A percentile compares a stretch with the other conserved stretches of the same genome.
These are phyloP conservation scores for Sungouiella thailandica DNA, from an alignment of 805 yeast species.

Conservation along the genomic window DNA sequence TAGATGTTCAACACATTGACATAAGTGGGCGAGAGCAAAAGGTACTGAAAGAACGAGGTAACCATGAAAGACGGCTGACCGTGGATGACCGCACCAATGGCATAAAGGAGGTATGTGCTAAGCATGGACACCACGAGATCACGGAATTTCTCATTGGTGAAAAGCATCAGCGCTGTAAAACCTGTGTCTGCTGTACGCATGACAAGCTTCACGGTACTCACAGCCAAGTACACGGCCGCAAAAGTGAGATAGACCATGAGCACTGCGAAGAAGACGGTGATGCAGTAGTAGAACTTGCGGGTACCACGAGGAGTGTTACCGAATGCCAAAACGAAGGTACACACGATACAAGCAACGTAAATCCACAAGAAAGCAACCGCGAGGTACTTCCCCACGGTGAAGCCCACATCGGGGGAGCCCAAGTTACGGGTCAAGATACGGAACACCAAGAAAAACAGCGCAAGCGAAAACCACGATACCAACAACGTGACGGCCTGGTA, in stretches of 20 bases:
- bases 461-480: slow-evolving; percentile 89
- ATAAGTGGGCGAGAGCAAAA: slow-evolving; percentile 82
- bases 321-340: slow-evolving; percentile 83
- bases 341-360: slow-evolving; percentile 71
- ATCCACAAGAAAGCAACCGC: slow-evolving; percentile 82
- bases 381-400: slow-evolving; percentile 70
- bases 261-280: slow-evolving; percentile 77
- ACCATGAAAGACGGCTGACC: slow-evolving; percentile 92
- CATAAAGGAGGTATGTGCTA: slow-evolving; percentile 79
- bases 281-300: slow-evolving; percentile 64
- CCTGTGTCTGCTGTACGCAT: slow-evolving; percentile 38
- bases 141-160: slow-evolving; percentile 69
- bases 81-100: slow-evolving; percentile 72
- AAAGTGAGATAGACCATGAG: slow-evolving; percentile 86
- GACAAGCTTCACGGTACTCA: slow-evolving; percentile 60
- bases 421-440: slow-evolving; percentile 78
- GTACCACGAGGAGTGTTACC: slow-evolving; percentile 96
- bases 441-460: slow-evolving; percentile 88
- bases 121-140: slow-evolving; percentile 82
- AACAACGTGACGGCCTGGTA: slow-evolving; percentile 77
- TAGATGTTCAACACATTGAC: slow-evolving; percentile 88
- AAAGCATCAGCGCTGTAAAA: slow-evolving; percentile 40
- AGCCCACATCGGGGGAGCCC: slow-evolving; percentile 55
- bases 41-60: slow-evolving; percentile 80
- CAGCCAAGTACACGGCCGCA: slow-evolving; percentile 79